These are phyloP conservation scores for Candida silvatica DNA, from an alignment of 805 yeast genomes.

Conservation along the genomic window DNA sequence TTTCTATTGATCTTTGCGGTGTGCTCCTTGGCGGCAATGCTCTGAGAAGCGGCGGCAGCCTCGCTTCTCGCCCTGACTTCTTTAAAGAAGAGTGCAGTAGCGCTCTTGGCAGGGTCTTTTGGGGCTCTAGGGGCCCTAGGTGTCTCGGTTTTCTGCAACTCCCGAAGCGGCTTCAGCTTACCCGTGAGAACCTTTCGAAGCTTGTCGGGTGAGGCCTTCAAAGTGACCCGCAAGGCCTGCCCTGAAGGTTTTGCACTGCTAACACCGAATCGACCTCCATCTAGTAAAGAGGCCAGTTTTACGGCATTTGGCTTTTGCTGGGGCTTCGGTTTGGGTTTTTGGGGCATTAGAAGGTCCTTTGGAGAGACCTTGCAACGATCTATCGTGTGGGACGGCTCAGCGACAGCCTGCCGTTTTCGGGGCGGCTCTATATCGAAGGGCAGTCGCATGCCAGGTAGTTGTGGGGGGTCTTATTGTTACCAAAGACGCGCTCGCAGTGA, in stretches of 20 bases:
- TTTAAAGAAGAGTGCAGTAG: constrained; percentile 22
- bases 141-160: no score
- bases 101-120: constrained; percentile 6
- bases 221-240: constrained; percentile 7
- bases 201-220: constrained; percentile 9
- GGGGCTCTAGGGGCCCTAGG: constrained; percentile 1
- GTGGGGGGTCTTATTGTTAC: no score
- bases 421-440: neutral
- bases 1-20: constrained; percentile 14
- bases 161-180: neutral
- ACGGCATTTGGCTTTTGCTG: neutral
- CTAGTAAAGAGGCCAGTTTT: constrained; percentile 4
- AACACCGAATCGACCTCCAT: constrained; percentile 11
- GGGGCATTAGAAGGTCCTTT: no score
- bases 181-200: constrained; percentile 3
- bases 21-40: constrained; percentile 8
- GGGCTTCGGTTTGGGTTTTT: neutral
- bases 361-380: no score
- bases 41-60: no score
- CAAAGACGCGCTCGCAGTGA: no score
- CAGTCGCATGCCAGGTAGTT: no score
- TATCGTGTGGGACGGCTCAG: no score
- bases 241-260: constrained; percentile 7
- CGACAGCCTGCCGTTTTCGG: neutral
- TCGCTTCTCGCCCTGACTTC: no score